These are phyloP conservation scores for Ailanthus altissimus DNA, from an alignment of 345 rosid genomes.

Conservation along the genomic window DNA sequence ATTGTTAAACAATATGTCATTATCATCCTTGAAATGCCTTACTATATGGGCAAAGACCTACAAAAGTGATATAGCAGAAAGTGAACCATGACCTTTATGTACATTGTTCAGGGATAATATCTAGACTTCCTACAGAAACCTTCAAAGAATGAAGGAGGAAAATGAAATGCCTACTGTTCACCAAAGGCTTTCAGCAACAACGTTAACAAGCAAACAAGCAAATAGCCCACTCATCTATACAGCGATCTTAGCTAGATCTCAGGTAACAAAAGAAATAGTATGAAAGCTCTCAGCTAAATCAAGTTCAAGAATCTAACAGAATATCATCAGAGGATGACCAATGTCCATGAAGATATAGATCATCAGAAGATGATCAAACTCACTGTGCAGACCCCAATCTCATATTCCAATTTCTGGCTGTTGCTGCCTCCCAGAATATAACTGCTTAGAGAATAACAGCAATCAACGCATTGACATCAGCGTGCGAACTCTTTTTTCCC, in stretches of 20 bases:
- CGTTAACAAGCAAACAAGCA: constrained; percentile 15
- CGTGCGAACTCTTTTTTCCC: constrained; percentile 63
- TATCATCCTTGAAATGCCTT: neutral
- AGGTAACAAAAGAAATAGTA: neutral
- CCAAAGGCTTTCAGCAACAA: constrained; percentile 32
- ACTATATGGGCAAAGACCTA: neutral
- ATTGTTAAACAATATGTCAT: neutral
- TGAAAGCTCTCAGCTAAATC: neutral
- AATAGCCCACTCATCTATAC: constrained; percentile 20
- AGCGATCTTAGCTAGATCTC: constrained; percentile 3
- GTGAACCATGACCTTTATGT: neutral
- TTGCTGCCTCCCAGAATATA: constrained; percentile 9
- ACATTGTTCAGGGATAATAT: constrained; percentile 13
- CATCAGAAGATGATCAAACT: constrained; percentile 36
- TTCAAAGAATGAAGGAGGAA: constrained; percentile 32
- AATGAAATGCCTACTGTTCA: constrained; percentile 12
- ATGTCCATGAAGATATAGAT: constrained; percentile 10
- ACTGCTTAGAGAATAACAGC: neutral
- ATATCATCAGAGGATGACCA: constrained; percentile 31
- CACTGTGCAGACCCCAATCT: constrained; percentile 11
- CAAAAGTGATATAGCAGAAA: neutral
- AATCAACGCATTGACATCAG: constrained; percentile 76
- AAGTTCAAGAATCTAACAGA: constrained; percentile 6
- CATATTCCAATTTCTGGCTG: neutral
- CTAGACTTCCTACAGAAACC: constrained; percentile 16